phyloP scores from a whole-genome alignment of 2,329 filamentous ascomycete genomes.

The Fusarium sp. region DNA sequence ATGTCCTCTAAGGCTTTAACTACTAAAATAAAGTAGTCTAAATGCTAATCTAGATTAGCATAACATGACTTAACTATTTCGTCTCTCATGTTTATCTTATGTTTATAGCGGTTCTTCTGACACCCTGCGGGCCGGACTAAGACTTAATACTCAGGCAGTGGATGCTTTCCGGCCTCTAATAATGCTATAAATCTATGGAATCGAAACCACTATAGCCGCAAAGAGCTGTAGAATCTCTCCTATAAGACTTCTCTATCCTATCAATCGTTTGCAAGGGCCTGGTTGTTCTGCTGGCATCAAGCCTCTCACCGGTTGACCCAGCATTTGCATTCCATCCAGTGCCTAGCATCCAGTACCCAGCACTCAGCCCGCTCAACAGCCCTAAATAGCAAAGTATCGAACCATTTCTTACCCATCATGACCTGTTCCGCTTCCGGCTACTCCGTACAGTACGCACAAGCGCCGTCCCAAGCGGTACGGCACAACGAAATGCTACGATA shows the following conservation, averaged over 20 bases:
- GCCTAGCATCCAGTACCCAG: neutral
- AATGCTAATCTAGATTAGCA: too few species aligned
- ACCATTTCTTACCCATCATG: constrained; percentile 34
- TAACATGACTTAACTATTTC: too few species aligned
- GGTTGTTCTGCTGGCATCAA: neutral
- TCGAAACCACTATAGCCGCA: neutral
- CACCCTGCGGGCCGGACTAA: neutral
- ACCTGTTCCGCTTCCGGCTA: constrained; percentile 28
- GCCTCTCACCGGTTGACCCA: constrained; percentile 10
- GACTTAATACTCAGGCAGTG: neutral
- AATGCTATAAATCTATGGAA: neutral
- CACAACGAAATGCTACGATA: constrained; percentile 22
- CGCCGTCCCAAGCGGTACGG: constrained; percentile 7
- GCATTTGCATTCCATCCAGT: neutral
- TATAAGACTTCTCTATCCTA: neutral
- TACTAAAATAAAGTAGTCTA: too few species aligned
- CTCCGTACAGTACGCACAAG: constrained; percentile 35
- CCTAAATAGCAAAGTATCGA: constrained; percentile 30
- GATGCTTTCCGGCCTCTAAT: neutral
- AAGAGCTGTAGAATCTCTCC: neutral
- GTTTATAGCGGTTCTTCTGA: too few species aligned
- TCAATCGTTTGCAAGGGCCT: neutral
- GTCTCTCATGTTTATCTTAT: too few species aligned
- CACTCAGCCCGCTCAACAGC: constrained; percentile 12
- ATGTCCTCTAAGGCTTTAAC: too few species aligned